Conservation (phyloP, 768 basidiomycete species). For the Lactarius quietus region DNA sequence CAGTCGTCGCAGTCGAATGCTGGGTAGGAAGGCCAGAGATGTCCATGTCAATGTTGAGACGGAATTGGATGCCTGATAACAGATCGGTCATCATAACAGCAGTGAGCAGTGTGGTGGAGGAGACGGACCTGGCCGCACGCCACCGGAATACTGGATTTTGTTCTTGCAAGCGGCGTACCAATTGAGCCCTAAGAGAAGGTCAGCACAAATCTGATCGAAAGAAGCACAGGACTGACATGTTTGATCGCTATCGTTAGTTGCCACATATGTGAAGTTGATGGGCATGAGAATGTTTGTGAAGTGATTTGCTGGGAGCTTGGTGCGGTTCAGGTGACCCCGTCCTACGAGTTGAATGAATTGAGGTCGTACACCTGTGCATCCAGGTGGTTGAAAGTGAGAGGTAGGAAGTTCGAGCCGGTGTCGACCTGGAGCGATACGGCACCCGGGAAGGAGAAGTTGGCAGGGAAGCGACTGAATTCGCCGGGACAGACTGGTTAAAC, state of each 20-base stretch:
- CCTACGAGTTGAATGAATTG: constrained; percentile 61
- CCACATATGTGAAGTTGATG: constrained; percentile 80
- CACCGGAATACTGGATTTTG: constrained; percentile 42
- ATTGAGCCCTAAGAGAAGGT: constrained; percentile 48
- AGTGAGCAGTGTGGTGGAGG: background rate
- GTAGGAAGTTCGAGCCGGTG: constrained; percentile 71
- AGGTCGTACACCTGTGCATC: constrained; percentile 69
- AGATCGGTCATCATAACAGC: background rate
- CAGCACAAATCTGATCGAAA: constrained; percentile 16
- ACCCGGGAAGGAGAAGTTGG: constrained; percentile 89
- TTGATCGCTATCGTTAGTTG: constrained; percentile 71
- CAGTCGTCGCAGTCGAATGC: constrained; percentile 32
- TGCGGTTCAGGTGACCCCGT: constrained; percentile 55
- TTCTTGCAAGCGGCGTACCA: constrained; percentile 82
- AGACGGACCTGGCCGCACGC: constrained; percentile 57
- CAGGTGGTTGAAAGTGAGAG: constrained; percentile 67
- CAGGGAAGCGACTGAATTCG: constrained; percentile 70
- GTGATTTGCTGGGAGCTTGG: constrained; percentile 61
- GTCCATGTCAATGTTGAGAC: constrained; percentile 34
- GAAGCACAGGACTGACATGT: constrained; percentile 58
- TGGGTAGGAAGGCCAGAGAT: constrained; percentile 37
- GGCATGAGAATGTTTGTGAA: constrained; percentile 69
- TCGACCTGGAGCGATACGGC: constrained; percentile 72
- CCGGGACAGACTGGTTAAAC: constrained; percentile 55
- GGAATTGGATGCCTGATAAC: constrained; percentile 33